phyloP scores from a whole-genome alignment of 2,329 filamentous ascomycete genomes.

The Cytospora paraplurivora region DNA sequence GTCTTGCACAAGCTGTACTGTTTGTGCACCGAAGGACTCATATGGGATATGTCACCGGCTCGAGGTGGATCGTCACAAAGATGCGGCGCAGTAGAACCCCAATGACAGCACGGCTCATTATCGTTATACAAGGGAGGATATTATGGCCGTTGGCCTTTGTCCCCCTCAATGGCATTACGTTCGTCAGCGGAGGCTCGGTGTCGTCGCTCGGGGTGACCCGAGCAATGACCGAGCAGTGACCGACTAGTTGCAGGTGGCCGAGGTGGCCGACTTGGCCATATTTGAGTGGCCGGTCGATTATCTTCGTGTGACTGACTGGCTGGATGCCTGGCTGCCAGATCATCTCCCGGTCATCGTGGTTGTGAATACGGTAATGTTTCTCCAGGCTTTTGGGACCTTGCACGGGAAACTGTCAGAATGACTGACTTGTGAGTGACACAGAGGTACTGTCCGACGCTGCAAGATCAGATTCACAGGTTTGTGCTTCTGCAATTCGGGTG shows the following conservation, averaged over 20 bases:
- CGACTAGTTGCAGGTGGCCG: not conserved
- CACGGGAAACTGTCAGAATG: not conserved
- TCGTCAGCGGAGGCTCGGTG: not conserved
- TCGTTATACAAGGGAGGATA: not conserved
- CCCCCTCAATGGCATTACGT: not conserved
- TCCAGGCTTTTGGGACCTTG: not conserved
- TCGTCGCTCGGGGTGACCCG: not conserved
- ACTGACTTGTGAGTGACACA: not conserved
- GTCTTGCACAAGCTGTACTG: not conserved
- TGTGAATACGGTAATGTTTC: not conserved
- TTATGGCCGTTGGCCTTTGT: not conserved
- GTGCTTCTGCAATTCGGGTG: constrained; percentile 3
- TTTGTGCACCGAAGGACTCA: constrained; percentile 4
- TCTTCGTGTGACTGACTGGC: not conserved
- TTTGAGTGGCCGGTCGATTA: not conserved
- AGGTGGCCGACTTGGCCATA: not conserved
- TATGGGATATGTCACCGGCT: constrained; percentile 12
- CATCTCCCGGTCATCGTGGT: not conserved
- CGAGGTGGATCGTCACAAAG: constrained; percentile 7
- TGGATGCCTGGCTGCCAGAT: not conserved
- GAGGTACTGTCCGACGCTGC: not conserved
- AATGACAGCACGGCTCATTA: not conserved
- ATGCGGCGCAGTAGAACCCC: constrained; percentile 4
- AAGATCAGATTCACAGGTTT: constrained; percentile 6
- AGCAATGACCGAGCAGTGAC: not conserved